Percentiles rank a stretch among this genome's conserved stretches.
These are phyloP conservation scores for Aspergillus olivimuriae DNA, from an alignment of 495 filamentous ascomycete genomes.

Conservation along the genomic window DNA sequence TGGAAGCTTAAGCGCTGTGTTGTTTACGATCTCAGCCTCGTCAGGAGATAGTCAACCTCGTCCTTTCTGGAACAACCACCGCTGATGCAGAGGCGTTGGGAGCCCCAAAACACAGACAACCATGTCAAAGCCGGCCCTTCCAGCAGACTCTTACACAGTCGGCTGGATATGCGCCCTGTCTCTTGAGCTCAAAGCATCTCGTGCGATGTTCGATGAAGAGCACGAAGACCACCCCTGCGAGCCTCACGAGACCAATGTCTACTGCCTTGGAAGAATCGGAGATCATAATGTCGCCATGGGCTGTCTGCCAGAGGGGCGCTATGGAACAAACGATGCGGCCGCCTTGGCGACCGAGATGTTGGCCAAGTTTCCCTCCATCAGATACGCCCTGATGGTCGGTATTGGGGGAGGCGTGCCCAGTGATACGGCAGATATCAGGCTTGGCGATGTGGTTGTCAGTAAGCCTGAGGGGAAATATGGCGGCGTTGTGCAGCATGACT, in stretches of 20 bases:
- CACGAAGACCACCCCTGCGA: background rate
- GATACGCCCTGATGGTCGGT: constrained; percentile 19
- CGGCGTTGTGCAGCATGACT: constrained; percentile 11
- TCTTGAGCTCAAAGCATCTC: constrained; percentile 1
- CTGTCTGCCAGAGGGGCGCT: constrained; percentile 1
- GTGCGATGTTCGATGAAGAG: background rate
- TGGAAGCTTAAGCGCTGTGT: no score
- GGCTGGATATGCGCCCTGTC: background rate
- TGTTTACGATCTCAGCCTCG: no score
- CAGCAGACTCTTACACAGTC: no score
- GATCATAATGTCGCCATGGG: constrained; percentile 2
- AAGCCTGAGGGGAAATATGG: constrained; percentile 1
- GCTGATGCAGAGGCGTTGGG: no score
- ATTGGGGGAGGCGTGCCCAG: constrained; percentile 21
- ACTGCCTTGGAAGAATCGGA: background rate
- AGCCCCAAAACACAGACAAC: no score
- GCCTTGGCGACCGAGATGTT: constrained; percentile 26
- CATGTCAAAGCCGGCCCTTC: no score
- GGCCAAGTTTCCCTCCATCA: constrained; percentile 9
- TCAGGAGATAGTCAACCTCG: no score
- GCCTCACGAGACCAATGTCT: constrained; percentile 1
- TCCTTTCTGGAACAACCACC: no score
- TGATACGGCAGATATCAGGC: constrained; percentile 15
- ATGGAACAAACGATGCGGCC: constrained; percentile 8
- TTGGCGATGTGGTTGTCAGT: constrained; percentile 14